These are phyloP conservation scores for Hypoxylon rickii DNA, from an alignment of 495 filamentous ascomycete species.

Conservation along the genomic window DNA sequence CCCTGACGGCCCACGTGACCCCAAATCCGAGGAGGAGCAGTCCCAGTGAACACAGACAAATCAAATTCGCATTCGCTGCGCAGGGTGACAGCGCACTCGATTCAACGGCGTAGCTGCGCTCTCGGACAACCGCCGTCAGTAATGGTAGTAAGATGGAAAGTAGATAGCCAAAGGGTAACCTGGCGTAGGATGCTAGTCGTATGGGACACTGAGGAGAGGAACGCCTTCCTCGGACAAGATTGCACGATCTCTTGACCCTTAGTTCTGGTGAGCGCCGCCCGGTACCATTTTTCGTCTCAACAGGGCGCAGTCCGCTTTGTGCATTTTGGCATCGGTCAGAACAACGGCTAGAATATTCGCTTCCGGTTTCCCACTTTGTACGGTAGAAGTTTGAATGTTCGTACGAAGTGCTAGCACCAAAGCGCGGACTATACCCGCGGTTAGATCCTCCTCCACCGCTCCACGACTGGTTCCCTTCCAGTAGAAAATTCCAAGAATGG, in stretches of 20 bases:
- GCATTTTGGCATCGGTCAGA: too few species aligned
- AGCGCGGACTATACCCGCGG: background rate
- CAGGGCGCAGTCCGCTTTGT: too few species aligned
- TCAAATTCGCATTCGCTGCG: background rate
- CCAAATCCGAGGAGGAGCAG: constrained; percentile 22
- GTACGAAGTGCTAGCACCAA: background rate
- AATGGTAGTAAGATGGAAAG: constrained; percentile 16
- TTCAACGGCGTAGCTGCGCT: constrained; percentile 5
- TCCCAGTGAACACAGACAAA: constrained; percentile 15
- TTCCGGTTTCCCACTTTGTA: constrained; percentile 21
- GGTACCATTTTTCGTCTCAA: constrained; percentile 1
- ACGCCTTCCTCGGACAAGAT: background rate
- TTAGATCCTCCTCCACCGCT: constrained; percentile 6
- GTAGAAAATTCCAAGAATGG: constrained; percentile 10
- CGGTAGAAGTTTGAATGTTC: constrained; percentile 3
- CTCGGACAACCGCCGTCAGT: constrained; percentile 17
- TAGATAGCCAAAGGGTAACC: constrained; percentile 13
- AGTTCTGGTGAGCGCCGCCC: background rate
- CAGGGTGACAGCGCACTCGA: background rate
- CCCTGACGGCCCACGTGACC: constrained; percentile 26
- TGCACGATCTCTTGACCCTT: background rate
- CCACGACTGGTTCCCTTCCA: constrained; percentile 15
- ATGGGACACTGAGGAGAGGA: constrained; percentile 7
- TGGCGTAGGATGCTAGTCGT: constrained; percentile 5
- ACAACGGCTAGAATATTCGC: background rate